These are phyloP conservation scores for Fibroporia radiculosa DNA, from an alignment of 768 basidiomycete species.

Conservation along the genomic window DNA sequence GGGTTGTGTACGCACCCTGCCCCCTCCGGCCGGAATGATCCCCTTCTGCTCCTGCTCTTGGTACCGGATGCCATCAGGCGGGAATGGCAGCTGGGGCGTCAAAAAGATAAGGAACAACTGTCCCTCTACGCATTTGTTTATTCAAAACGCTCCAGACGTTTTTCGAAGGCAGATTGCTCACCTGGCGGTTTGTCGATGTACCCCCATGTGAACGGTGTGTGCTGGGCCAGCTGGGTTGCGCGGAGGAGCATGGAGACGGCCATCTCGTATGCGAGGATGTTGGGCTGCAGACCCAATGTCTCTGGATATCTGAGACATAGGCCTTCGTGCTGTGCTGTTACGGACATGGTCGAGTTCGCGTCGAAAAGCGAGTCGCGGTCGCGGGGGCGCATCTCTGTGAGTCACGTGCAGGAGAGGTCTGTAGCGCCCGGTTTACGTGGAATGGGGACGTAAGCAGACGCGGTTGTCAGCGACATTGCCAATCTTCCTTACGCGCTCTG, in stretches of 20 bases:
- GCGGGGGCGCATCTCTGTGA: not conserved
- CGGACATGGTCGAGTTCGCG: not conserved
- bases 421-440: too few species aligned
- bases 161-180: slow-evolving; percentile 24
- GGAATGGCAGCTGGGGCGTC: slow-evolving; percentile 50
- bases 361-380: not conserved
- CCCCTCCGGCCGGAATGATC: slow-evolving; percentile 38
- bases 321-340: slow-evolving; percentile 31
- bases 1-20: slow-evolving; percentile 39
- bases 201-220: slow-evolving; percentile 59
- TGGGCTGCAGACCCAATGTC: slow-evolving; percentile 46
- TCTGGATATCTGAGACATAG: slow-evolving; percentile 70
- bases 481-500: not conserved
- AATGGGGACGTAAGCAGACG: too few species aligned
- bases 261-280: slow-evolving; percentile 45
- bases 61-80: slow-evolving; percentile 71
- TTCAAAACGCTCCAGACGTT: not conserved
- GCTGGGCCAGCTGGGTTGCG: slow-evolving; percentile 48
- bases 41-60: slow-evolving; percentile 65
- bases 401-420: not conserved
- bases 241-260: slow-evolving; percentile 56
- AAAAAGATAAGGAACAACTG: slow-evolving; percentile 61
- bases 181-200: slow-evolving; percentile 76
- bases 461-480: not conserved
- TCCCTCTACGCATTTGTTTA: slow-evolving; percentile 40